These are phyloP conservation scores for Moringa oleifera DNA, from an alignment of 345 rosid genomes.

Conservation along the genomic window DNA sequence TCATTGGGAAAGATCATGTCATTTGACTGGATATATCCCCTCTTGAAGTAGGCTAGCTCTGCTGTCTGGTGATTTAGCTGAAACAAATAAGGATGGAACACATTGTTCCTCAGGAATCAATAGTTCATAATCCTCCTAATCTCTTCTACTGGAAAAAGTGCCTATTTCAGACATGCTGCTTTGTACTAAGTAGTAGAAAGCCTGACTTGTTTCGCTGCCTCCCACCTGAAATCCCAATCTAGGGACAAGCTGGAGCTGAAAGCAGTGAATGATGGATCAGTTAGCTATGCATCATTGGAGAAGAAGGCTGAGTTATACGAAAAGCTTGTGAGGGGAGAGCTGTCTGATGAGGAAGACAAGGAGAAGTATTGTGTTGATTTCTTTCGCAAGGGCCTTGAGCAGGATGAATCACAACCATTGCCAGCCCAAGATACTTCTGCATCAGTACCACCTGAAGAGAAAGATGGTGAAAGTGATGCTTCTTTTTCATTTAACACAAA, in stretches of 20 bases:
- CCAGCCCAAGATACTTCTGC: constrained; percentile 19
- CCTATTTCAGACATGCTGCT: no score
- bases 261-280: constrained; percentile 74
- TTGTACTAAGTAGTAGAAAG: no score
- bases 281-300: constrained; percentile 83
- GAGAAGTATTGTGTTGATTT: constrained; percentile 94
- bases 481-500: constrained; percentile 34
- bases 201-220: no score
- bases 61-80: no score
- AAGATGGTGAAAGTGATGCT: constrained; percentile 35
- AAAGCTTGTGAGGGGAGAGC: constrained; percentile 70
- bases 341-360: constrained; percentile 80
- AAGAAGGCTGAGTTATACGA: constrained; percentile 85
- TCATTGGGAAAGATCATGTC: no score
- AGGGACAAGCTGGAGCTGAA: constrained; percentile 93
- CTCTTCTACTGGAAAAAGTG: no score
- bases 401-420: constrained; percentile 28
- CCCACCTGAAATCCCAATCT: no score
- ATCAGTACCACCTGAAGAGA: constrained; percentile 28
- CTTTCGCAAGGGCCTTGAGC: constrained; percentile 59
- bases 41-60: no score
- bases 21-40: no score
- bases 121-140: no score
- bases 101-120: no score
- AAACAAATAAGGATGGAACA: no score